These are phyloP conservation scores for Tetrapisispora namnaoensis DNA, from an alignment of 805 yeast genomes.

Conservation along the genomic window DNA sequence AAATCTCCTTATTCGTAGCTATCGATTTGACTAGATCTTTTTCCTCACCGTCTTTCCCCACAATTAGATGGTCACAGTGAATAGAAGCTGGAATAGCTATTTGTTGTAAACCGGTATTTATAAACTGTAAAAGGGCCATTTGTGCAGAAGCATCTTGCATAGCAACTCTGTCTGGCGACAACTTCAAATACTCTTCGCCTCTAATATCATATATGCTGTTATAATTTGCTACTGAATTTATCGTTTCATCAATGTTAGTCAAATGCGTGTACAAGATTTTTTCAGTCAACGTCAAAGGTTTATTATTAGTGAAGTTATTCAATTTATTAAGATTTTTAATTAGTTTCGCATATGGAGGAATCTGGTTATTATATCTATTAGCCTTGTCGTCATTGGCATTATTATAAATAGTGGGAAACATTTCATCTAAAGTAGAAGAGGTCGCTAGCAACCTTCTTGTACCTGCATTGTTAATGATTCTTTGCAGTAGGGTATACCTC, in stretches of 20 bases:
- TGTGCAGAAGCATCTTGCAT: slow-evolving; percentile 99
- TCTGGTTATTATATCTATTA: slow-evolving; percentile 14
- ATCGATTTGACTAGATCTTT: slow-evolving; percentile 73
- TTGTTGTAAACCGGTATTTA: slow-evolving; percentile 85
- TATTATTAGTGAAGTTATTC: slow-evolving; percentile 50
- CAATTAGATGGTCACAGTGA: slow-evolving; percentile 97
- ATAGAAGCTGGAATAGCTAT: slow-evolving; percentile 93
- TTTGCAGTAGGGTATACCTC: background rate
- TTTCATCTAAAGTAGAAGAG: background rate
- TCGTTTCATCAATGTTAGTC: slow-evolving; percentile 70
- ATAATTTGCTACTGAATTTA: background rate
- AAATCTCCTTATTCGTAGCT: slow-evolving; percentile 85
- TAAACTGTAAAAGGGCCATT: slow-evolving; percentile 96
- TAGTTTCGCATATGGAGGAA: slow-evolving; percentile 83
- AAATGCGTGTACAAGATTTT: slow-evolving; percentile 89
- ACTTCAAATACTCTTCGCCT: slow-evolving; percentile 83
- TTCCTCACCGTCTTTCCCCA: slow-evolving; percentile 89
- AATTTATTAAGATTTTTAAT: slow-evolving; percentile 54
- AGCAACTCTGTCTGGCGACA: slow-evolving; percentile 95
- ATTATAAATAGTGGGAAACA: slow-evolving; percentile 1
- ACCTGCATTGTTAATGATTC: background rate
- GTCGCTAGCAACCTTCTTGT: background rate
- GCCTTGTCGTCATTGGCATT: background rate
- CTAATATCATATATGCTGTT: slow-evolving; percentile 49
- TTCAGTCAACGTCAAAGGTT: slow-evolving; percentile 88